Percentiles rank a stretch among this genome's conserved stretches.
Conservation (phyloP, 1,284 basidiomycete genomes). For the Irpex sp. region DNA sequence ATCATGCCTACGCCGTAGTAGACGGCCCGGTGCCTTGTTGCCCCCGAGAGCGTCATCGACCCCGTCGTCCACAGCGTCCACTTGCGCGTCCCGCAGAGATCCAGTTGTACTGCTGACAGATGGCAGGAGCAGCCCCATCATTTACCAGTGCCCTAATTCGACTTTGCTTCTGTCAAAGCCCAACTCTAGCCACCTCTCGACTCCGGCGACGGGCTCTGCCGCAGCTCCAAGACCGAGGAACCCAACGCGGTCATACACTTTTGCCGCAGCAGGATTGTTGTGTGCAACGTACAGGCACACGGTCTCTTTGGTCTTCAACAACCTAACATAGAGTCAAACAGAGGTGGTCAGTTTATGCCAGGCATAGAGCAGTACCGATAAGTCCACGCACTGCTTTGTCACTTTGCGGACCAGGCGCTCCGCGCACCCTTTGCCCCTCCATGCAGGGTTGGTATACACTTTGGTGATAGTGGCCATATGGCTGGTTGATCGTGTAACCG, state of each 20-base stretch:
- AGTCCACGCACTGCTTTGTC: constrained; percentile 39
- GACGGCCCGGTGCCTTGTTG: background rate
- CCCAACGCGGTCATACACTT: constrained; percentile 59
- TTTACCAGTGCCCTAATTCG: constrained; percentile 56
- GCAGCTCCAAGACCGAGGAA: constrained; percentile 46
- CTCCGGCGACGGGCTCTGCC: constrained; percentile 31
- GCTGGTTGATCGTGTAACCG: constrained; percentile 52
- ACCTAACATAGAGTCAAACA: constrained; percentile 17
- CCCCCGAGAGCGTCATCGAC: background rate
- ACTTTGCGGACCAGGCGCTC: constrained; percentile 53
- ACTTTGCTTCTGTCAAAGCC: constrained; percentile 51
- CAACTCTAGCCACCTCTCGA: constrained; percentile 57
- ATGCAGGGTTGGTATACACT: constrained; percentile 53
- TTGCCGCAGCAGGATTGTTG: constrained; percentile 46
- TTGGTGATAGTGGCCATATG: constrained; percentile 60
- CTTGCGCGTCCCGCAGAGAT: background rate
- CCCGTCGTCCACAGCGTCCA: background rate
- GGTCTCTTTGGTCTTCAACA: constrained; percentile 34
- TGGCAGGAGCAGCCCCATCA: background rate
- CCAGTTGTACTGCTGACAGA: background rate
- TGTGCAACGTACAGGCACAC: constrained; percentile 55
- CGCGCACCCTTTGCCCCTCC: constrained; percentile 50
- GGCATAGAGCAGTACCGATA: background rate
- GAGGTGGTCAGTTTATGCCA: background rate
- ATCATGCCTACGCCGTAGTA: too few species aligned